Evolutionary conservation across 768 basidiomycete genomes (phyloP).

Genomic region (Russula olivacea): DNA sequence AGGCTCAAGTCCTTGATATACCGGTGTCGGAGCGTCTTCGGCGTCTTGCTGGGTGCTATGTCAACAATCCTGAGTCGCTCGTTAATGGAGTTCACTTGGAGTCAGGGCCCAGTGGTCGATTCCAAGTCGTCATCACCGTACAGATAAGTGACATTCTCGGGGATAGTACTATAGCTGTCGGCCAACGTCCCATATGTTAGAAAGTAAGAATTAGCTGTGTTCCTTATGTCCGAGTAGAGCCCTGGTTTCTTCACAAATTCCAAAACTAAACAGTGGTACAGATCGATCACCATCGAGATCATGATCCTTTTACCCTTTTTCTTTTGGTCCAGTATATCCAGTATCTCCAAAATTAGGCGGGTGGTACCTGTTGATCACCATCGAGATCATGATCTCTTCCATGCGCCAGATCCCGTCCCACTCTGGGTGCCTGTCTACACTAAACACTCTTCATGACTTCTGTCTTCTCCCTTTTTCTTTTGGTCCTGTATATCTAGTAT

Average conservation of each 20-base stretch:
- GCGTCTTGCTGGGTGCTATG: neutral
- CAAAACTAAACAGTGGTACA: no score
- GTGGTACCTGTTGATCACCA: constrained; percentile 12
- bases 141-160: neutral
- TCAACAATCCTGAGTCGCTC: neutral
- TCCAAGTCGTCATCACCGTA: neutral
- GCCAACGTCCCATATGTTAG: neutral
- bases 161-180: neutral
- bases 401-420: no score
- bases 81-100: neutral
- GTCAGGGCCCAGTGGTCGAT: neutral
- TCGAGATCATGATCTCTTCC: constrained; percentile 6
- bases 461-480: neutral
- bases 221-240: no score
- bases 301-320: no score
- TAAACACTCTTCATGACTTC: neutral
- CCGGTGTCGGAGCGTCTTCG: neutral
- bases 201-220: neutral
- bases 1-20: neutral
- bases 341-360: constrained; percentile 15
- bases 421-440: neutral
- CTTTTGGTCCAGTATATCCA: no score
- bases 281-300: no score
- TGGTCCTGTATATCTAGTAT: neutral
- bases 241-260: no score